These are phyloP conservation scores for Herpetospermum pedunculosum DNA, from an alignment of 306 rosid species.

Conservation along the genomic window DNA sequence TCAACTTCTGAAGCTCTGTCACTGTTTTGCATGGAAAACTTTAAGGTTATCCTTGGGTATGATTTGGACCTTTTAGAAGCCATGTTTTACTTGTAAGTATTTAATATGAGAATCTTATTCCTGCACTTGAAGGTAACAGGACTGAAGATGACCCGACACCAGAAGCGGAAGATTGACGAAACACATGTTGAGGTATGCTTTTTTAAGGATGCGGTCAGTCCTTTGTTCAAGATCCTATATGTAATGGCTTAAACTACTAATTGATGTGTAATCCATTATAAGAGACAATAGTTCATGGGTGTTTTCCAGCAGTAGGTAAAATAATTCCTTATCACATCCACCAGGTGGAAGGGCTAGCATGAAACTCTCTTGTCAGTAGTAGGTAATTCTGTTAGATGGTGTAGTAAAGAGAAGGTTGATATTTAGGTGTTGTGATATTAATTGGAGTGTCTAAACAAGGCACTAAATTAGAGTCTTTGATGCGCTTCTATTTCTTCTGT, in stretches of 20 bases:
- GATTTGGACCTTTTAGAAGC: background rate
- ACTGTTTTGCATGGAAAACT: background rate
- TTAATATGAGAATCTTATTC: background rate
- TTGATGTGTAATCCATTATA: background rate
- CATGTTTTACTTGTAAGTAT: background rate
- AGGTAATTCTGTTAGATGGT: background rate
- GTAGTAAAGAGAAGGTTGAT: background rate
- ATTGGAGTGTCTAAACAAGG: slow-evolving; percentile 29
- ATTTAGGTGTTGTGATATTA: background rate
- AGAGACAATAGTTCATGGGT: background rate
- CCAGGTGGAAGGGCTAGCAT: background rate
- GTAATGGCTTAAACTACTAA: background rate
- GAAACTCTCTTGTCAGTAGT: background rate
- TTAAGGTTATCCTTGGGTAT: background rate
- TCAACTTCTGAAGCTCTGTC: background rate
- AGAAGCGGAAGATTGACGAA: slow-evolving; percentile 94
- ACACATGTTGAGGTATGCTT: slow-evolving; percentile 89
- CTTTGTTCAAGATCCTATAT: background rate
- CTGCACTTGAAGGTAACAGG: slow-evolving; percentile 63
- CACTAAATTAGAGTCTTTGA: slow-evolving; percentile 97
- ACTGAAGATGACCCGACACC: slow-evolving; percentile 98
- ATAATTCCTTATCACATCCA: background rate
- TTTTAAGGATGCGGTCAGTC: background rate
- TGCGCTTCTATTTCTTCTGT: slow-evolving; percentile 27
- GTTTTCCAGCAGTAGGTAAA: background rate